These are phyloP conservation scores for Tetraselmis chui DNA, from an alignment of 139 green algal genomes.

Conservation along the genomic window DNA sequence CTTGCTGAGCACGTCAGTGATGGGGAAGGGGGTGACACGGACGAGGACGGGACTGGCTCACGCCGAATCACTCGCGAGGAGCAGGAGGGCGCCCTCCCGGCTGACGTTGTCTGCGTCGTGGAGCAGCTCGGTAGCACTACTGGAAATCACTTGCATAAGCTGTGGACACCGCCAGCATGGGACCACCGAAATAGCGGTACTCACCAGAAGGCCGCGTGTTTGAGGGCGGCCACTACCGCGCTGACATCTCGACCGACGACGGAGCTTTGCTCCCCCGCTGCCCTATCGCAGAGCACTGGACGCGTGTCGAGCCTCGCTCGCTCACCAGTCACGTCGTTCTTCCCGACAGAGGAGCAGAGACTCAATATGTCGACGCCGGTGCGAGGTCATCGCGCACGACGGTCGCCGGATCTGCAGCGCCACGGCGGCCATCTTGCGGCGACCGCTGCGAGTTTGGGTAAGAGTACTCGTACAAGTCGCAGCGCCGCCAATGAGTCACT, in stretches of 20 bases:
- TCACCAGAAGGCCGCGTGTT: too few relatives aligned
- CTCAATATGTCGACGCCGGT: background rate
- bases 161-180: too few relatives aligned
- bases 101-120: background rate
- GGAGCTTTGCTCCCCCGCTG: background rate
- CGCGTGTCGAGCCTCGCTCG: background rate
- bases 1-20: too few relatives aligned
- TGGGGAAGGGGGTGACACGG: too few relatives aligned
- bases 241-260: background rate
- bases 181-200: too few relatives aligned
- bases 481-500: background rate
- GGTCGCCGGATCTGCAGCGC: background rate
- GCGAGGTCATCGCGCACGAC: background rate
- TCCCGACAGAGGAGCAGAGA: background rate
- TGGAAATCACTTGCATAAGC: too few relatives aligned
- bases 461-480: background rate
- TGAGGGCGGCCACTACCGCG: too few relatives aligned
- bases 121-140: background rate
- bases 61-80: background rate
- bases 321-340: background rate
- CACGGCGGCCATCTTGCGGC: background rate
- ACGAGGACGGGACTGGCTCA: background rate
- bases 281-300: background rate
- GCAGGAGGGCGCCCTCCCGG: background rate
- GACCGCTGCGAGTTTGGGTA: background rate